These are phyloP conservation scores for Fomitiporia mediterranea DNA, from an alignment of 1,284 basidiomycete species.

Conservation along the genomic window DNA sequence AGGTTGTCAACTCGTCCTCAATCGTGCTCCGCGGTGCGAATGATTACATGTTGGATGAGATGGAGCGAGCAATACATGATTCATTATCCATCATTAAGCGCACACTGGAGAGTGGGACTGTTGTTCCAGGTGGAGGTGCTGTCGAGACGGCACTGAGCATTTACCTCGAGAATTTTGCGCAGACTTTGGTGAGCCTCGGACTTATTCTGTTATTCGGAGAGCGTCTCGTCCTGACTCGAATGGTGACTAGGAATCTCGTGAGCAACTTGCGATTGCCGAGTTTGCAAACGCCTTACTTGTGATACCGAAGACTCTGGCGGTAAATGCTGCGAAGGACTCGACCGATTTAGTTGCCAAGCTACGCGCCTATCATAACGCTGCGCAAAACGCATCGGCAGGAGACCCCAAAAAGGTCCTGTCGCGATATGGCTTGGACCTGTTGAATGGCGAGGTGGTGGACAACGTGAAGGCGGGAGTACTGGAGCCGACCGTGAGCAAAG, in stretches of 20 bases:
- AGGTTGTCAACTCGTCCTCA: constrained; percentile 90
- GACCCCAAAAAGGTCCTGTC: constrained; percentile 96
- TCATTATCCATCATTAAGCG: constrained; percentile 94
- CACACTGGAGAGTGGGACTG: constrained; percentile 92
- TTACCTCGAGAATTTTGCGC: constrained; percentile 99
- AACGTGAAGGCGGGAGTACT: constrained; percentile 92
- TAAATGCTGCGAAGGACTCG: constrained; percentile 98
- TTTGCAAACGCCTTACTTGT: constrained; percentile 91
- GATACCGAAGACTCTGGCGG: constrained; percentile 95
- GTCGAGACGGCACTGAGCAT: constrained; percentile 97
- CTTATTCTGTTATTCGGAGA: constrained; percentile 9
- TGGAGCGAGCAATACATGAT: constrained; percentile 97
- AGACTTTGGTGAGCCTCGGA: constrained; percentile 70
- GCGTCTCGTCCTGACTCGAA: constrained; percentile 4
- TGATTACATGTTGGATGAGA: constrained; percentile 99
- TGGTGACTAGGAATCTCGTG: constrained; percentile 78
- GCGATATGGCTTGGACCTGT: constrained; percentile 92
- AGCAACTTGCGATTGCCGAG: constrained; percentile 98
- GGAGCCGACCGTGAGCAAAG: constrained; percentile 96
- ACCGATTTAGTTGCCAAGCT: constrained; percentile 97
- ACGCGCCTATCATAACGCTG: constrained; percentile 95
- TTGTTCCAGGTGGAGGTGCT: constrained; percentile 97
- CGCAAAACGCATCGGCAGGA: constrained; percentile 84
- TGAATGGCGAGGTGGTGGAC: constrained; percentile 93
- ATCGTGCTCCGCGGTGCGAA: constrained; percentile 96